phyloP scores from a whole-genome alignment of 169 alveolate genomes.

The Babesia ovis region DNA sequence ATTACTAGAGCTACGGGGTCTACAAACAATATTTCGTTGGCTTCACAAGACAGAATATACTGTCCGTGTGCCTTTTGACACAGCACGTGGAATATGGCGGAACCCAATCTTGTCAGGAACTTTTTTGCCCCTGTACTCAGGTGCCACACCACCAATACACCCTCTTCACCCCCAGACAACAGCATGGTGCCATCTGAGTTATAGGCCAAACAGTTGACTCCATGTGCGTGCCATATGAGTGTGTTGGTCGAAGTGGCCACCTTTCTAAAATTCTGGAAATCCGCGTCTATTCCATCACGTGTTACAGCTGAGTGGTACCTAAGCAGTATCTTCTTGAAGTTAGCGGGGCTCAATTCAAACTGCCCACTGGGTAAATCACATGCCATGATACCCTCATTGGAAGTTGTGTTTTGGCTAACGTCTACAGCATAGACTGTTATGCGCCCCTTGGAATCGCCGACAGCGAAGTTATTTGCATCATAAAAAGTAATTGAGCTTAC shows the following conservation, averaged over 20 bases:
- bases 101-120: conserved; percentile 56
- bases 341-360: conserved; percentile 24
- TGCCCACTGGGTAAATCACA: conserved; percentile 25
- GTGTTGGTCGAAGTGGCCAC: neutral
- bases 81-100: conserved; percentile 55
- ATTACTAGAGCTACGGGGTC: conserved; percentile 50
- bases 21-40: conserved; percentile 34
- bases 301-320: conserved; percentile 20
- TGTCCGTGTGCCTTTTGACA: conserved; percentile 13
- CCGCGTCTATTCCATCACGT: neutral
- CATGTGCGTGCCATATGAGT: conserved; percentile 67
- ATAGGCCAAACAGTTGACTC: conserved; percentile 54
- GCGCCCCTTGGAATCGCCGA: conserved; percentile 58
- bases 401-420: neutral
- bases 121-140: conserved; percentile 37
- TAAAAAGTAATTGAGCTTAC: conserved; percentile 40
- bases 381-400: conserved; percentile 18
- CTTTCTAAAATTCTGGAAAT: conserved; percentile 5
- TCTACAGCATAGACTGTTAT: conserved; percentile 31
- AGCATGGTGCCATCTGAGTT: conserved; percentile 33
- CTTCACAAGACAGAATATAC: conserved; percentile 31
- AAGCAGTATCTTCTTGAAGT: conserved; percentile 20
- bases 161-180: conserved; percentile 68
- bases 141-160: conserved; percentile 65
- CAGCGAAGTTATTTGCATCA: conserved; percentile 9